These are phyloP conservation scores for Diaporthe humulicola DNA, from an alignment of 2,329 filamentous ascomycete genomes.

Conservation along the genomic window DNA sequence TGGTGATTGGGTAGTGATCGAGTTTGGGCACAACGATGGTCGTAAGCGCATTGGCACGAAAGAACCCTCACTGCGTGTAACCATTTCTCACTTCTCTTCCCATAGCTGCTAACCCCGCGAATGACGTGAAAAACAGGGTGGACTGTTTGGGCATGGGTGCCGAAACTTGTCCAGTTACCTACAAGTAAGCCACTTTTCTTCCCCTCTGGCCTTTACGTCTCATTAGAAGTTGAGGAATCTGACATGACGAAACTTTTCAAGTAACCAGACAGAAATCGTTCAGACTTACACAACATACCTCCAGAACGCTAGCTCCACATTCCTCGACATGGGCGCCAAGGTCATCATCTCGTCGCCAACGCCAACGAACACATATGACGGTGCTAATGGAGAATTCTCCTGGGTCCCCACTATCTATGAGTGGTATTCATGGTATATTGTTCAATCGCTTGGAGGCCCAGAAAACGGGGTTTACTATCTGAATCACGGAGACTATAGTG, in stretches of 20 bases:
- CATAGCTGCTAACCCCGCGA: slow-evolving; percentile 52
- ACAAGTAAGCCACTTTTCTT: not conserved
- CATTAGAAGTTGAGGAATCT: not conserved
- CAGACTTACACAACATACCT: slow-evolving; percentile 46
- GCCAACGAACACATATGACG: slow-evolving; percentile 37
- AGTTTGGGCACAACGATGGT: slow-evolving; percentile 72
- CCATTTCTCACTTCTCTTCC: not conserved
- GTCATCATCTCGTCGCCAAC: slow-evolving; percentile 40
- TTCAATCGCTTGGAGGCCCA: slow-evolving; percentile 35
- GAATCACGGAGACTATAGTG: slow-evolving; percentile 39
- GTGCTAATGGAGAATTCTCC: slow-evolving; percentile 9
- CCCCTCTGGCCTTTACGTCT: not conserved
- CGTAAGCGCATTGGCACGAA: not conserved
- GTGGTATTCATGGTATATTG: slow-evolving; percentile 40
- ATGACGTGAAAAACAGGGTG: slow-evolving; percentile 51
- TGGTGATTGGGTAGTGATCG: slow-evolving; percentile 69
- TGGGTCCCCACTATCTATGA: slow-evolving; percentile 38
- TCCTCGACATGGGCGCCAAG: slow-evolving; percentile 37
- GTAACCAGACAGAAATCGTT: slow-evolving; percentile 44
- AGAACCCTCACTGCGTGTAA: not conserved
- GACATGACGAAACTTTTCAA: not conserved
- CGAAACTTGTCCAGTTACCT: slow-evolving; percentile 38
- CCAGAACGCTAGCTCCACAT: slow-evolving; percentile 38
- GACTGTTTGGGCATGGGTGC: slow-evolving; percentile 38
- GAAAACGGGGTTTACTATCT: slow-evolving; percentile 38